Evolutionary conservation across 1,284 basidiomycete species (phyloP), one percentile per base, ranked within the genome.

Genomic region (Flammula alnicola): DNA sequence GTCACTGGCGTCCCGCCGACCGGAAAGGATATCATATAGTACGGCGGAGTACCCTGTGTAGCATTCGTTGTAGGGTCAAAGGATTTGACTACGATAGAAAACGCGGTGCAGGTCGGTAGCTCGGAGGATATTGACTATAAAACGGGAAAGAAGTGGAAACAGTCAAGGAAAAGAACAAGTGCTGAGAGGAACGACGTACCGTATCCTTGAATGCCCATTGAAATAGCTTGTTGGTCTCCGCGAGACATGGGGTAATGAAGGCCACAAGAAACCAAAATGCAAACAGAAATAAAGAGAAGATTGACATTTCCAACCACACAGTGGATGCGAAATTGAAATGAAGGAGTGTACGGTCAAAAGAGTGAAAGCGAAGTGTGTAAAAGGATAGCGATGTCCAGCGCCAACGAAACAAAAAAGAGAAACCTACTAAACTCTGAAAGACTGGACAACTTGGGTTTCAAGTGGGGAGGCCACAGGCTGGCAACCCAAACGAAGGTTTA

Each of bases 21-120:
- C 36, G 72, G 70, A 42, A 73, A 73, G 0, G 76, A 74, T 19
- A 76, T 64, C 71, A 81, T 72, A 59, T 74, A 78, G 55, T 73
- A 81, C 3, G 77, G 77, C 4, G 76, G 68, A 2, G 64, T 54
- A 0, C 71, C 75, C 38, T 37, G 42, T 12, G 42, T 56, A 41
- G 52, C 49, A 19, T 54, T 51, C 12, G 33, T 43, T 8, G 39
- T 47, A 3, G 49, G 25, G 37, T 57, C 49, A n/a, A 32, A 52
- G 12, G 50, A 26, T 20, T 45, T 43, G 7, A 57, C 47, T 14
- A 35, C 16, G 26, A 57, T 48, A 4, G 27, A 16, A 14, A 52
- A 19, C 7, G 31, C 40, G 11, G 32, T n/a, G 41, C 56, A 58
- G 11, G 53, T 47, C 17, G 47, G 39, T 9, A 55, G 17, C 5